These are phyloP conservation scores for Leishmania aethiopica DNA, from an alignment of 208 protist genomes.

Conservation along the genomic window DNA sequence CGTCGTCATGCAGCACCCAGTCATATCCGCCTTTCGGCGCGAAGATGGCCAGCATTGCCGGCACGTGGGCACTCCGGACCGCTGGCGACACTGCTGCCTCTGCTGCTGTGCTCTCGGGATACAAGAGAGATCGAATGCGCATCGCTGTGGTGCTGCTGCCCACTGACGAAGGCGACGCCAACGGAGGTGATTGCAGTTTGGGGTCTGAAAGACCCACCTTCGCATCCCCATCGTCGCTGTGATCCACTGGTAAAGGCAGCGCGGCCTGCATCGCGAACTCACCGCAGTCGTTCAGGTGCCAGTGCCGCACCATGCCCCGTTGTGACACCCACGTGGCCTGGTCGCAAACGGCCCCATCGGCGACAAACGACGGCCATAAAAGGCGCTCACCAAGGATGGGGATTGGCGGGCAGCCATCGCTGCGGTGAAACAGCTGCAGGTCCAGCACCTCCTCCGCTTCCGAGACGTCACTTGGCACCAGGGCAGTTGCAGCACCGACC, in stretches of 20 bases:
- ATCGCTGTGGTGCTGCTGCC: neutral
- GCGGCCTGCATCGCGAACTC: slow-evolving; percentile 88
- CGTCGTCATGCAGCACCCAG: slow-evolving; percentile 92
- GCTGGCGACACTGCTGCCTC: neutral
- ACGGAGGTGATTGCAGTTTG: neutral
- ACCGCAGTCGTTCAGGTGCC: slow-evolving; percentile 92
- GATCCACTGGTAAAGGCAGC: slow-evolving; percentile 40
- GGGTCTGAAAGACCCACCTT: neutral
- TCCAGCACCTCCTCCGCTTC: slow-evolving; percentile 56
- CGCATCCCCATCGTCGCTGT: neutral
- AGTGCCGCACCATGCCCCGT: slow-evolving; percentile 76
- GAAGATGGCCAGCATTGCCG: slow-evolving; percentile 79
- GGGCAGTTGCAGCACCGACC: slow-evolving; percentile 1
- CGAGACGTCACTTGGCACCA: slow-evolving; percentile 6
- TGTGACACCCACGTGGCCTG: slow-evolving; percentile 84
- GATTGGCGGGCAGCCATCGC: slow-evolving; percentile 49
- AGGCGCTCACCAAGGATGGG: slow-evolving; percentile 65
- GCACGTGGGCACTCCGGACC: neutral
- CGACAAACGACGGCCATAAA: slow-evolving; percentile 77
- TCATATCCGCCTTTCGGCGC: slow-evolving; percentile 86
- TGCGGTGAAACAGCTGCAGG: slow-evolving; percentile 89
- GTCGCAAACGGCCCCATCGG: slow-evolving; percentile 79
- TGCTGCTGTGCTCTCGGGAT: slow-evolving; percentile 1
- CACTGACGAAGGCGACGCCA: neutral
- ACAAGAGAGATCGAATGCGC: slow-evolving; percentile 6